Evolutionary conservation across 768 basidiomycete genomes (phyloP).

Genomic region (Boletus rubropictus): DNA sequence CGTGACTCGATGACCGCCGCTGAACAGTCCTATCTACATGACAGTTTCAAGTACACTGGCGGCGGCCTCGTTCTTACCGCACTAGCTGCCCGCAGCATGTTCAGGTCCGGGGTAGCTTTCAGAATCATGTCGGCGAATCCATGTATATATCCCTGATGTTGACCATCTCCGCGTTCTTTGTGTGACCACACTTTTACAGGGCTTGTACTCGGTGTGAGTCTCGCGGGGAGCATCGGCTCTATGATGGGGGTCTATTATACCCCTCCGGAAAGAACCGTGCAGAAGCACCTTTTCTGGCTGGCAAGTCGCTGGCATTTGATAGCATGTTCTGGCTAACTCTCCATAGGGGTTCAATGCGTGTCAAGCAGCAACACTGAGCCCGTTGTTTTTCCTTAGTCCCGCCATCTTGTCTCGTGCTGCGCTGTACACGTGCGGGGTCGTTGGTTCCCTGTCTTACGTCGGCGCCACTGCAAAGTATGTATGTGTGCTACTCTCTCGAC

Average conservation of each 20-base stretch:
- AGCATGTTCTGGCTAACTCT: conserved; percentile 1
- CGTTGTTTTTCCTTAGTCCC: conserved; percentile 84
- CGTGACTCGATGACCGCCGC: conserved; percentile 55
- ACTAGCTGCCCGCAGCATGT: conserved; percentile 71
- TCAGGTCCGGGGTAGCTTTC: conserved; percentile 60
- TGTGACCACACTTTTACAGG: conserved; percentile 36
- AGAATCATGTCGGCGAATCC: conserved; percentile 81
- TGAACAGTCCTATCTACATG: conserved; percentile 68
- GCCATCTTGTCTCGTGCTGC: conserved; percentile 83
- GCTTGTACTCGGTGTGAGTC: conserved; percentile 77
- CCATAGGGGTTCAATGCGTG: conserved; percentile 74
- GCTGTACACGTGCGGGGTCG: conserved; percentile 79
- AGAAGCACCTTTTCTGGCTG: conserved; percentile 80
- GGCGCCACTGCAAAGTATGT: conserved; percentile 78
- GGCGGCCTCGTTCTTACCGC: conserved; percentile 75
- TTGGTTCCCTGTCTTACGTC: conserved; percentile 81
- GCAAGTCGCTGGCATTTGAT: conserved; percentile 34
- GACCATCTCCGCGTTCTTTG: background rate
- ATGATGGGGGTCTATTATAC: conserved; percentile 84
- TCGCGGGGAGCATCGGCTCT: conserved; percentile 72
- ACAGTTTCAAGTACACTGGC: conserved; percentile 79
- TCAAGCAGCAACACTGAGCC: conserved; percentile 82
- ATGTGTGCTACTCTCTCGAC: background rate
- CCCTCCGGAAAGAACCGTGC: conserved; percentile 65
- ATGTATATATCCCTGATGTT: conserved; percentile 40